phyloP scores from a whole-genome alignment of 2,329 filamentous ascomycete genomes.

The Lecanoromycetidae sp. region DNA sequence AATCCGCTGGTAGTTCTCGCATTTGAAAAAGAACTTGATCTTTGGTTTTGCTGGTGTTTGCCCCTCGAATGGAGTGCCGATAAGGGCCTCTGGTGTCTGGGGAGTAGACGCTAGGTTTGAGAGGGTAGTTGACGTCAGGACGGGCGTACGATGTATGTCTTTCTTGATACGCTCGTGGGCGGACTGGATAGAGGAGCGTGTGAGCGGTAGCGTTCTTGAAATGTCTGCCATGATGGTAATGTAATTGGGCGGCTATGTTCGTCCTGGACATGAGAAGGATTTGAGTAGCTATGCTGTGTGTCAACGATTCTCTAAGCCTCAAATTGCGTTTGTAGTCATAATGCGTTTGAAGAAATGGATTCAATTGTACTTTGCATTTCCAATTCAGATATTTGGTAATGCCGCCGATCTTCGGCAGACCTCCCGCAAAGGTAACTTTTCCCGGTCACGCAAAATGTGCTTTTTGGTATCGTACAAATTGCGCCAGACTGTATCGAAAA shows the following conservation, averaged over 20 bases:
- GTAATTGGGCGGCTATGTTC: no score
- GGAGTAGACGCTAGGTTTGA: constrained; percentile 62
- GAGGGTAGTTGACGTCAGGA: constrained; percentile 67
- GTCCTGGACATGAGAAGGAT: no score
- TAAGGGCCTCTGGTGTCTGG: constrained; percentile 42
- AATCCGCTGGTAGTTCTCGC: constrained; percentile 81
- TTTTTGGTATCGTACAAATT: constrained; percentile 12
- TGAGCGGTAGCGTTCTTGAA: constrained; percentile 48
- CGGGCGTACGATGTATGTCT: constrained; percentile 71
- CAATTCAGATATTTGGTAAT: neutral
- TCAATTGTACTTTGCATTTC: neutral
- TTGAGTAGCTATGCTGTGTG: no score
- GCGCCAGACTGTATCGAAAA: constrained; percentile 6
- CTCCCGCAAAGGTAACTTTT: constrained; percentile 5
- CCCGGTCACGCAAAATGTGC: neutral
- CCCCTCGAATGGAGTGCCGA: constrained; percentile 46
- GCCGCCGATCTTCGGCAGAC: constrained; percentile 9
- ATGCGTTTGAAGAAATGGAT: no score
- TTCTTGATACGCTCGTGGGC: constrained; percentile 63
- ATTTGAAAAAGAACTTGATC: constrained; percentile 72
- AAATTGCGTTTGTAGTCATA: no score
- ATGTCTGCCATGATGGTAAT: constrained; percentile 35
- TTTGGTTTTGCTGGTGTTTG: constrained; percentile 37
- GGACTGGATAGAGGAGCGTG: constrained; percentile 54
- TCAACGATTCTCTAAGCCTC: no score